phyloP scores from a whole-genome alignment of 257 asterid species.

The Linaria vulgaris region DNA sequence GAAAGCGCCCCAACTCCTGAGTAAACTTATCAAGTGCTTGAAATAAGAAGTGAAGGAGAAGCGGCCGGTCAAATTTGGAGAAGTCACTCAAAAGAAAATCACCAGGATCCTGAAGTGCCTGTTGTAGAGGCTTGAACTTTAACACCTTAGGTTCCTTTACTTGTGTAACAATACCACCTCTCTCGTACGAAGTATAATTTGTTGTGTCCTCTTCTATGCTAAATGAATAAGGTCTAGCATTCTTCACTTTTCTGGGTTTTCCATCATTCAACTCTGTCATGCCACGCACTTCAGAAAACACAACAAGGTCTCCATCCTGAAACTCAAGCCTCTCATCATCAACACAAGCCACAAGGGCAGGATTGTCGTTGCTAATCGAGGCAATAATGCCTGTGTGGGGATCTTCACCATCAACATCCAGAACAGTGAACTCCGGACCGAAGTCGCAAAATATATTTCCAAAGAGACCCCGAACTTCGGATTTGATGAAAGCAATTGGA shows the following conservation, averaged over 20 bases:
- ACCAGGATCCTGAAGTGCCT: constrained; percentile 51
- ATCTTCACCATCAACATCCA: constrained; percentile 54
- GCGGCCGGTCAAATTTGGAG: constrained; percentile 52
- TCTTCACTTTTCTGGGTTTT: constrained; percentile 38
- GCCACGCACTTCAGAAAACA: constrained; percentile 52
- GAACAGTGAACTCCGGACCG: constrained; percentile 49
- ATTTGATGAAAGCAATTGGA: constrained; percentile 50
- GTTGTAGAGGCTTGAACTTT: constrained; percentile 40
- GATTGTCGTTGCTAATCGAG: constrained; percentile 46
- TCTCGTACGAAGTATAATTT: constrained; percentile 31
- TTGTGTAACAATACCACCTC: constrained; percentile 58
- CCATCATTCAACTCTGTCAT: constrained; percentile 51
- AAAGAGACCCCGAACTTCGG: constrained; percentile 53
- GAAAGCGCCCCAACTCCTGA: constrained; percentile 41
- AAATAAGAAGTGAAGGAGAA: constrained; percentile 49
- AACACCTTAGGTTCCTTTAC: constrained; percentile 46
- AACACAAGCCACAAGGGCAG: constrained; percentile 49
- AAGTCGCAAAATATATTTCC: constrained; percentile 52
- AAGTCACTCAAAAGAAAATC: constrained; percentile 50
- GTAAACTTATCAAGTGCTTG: constrained; percentile 48
- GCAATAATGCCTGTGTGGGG: constrained; percentile 55
- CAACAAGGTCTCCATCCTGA: constrained; percentile 55
- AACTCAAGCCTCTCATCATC: constrained; percentile 56
- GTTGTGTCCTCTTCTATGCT: constrained; percentile 47
- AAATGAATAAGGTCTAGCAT: constrained; percentile 43